Evolutionary conservation across 2,329 filamentous ascomycete species (phyloP).

Genomic region (Coleophoma crateriformis): DNA sequence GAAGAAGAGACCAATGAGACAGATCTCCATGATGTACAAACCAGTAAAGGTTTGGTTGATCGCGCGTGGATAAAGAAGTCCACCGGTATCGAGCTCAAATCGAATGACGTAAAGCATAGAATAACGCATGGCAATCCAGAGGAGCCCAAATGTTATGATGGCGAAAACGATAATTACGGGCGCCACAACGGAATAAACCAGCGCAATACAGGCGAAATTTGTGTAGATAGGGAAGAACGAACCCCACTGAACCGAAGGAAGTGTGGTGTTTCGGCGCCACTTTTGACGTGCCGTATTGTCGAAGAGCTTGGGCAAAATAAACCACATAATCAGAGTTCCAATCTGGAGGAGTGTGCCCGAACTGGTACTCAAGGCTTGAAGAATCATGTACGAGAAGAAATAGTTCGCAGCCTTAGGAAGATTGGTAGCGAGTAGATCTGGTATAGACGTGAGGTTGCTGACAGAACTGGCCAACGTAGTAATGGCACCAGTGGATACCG

Average conservation of each 20-base stretch:
- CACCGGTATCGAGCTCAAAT: slow-evolving; percentile 86
- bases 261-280: slow-evolving; percentile 75
- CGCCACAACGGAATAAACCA: slow-evolving; percentile 85
- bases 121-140: slow-evolving; percentile 96
- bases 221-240: slow-evolving; percentile 95
- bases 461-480: slow-evolving; percentile 48
- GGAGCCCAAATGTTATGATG: slow-evolving; percentile 81
- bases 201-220: slow-evolving; percentile 86
- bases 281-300: slow-evolving; percentile 81
- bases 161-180: slow-evolving; percentile 92
- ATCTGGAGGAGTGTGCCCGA: slow-evolving; percentile 85
- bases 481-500: slow-evolving; percentile 71
- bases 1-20: slow-evolving; percentile 85
- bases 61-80: slow-evolving; percentile 83
- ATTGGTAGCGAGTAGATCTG: slow-evolving; percentile 68
- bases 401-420: slow-evolving; percentile 88
- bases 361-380: slow-evolving; percentile 87
- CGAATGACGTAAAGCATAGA: slow-evolving; percentile 93
- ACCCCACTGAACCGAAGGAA: slow-evolving; percentile 81
- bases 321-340: slow-evolving; percentile 74
- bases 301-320: slow-evolving; percentile 70
- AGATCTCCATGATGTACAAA: slow-evolving; percentile 90
- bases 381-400: slow-evolving; percentile 97
- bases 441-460: slow-evolving; percentile 53
- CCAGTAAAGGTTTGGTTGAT: slow-evolving; percentile 96